phyloP scores from a whole-genome alignment of 257 asterid species.

The Salvia hispanica region DNA sequence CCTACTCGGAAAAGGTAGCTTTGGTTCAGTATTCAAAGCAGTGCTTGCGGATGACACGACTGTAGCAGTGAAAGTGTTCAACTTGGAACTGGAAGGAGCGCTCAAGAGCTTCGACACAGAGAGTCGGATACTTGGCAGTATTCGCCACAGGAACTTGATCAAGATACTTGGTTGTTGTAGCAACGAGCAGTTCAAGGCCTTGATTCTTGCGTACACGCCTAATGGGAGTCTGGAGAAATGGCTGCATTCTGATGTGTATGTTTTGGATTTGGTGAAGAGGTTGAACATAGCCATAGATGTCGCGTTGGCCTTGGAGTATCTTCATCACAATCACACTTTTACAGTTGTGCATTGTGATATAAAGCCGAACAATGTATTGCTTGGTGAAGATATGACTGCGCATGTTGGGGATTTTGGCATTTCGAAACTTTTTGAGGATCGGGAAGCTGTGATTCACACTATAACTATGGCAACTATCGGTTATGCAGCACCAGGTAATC shows the following conservation, averaged over 20 bases:
- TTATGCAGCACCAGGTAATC: conserved; percentile 29
- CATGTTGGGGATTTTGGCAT: conserved; percentile 24
- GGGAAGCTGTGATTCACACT: conserved; percentile 5
- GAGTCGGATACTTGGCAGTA: background rate
- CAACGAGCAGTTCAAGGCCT: conserved; percentile 13
- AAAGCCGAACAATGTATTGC: too few species aligned
- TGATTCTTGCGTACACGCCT: conserved; percentile 24
- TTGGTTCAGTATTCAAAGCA: too few species aligned
- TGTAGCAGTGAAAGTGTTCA: conserved; percentile 31
- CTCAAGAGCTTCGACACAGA: conserved; percentile 7
- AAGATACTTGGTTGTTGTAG: conserved; percentile 21
- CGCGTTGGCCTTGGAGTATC: conserved; percentile 29
- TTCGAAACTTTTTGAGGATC: background rate
- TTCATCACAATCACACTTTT: conserved; percentile 15
- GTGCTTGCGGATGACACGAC: background rate
- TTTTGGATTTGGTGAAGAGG: background rate
- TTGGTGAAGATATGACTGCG: background rate
- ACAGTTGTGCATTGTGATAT: too few species aligned
- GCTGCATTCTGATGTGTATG: background rate
- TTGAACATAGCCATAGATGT: conserved; percentile 20
- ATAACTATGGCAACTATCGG: background rate
- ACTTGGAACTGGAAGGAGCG: background rate
- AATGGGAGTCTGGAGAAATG: conserved; percentile 22
- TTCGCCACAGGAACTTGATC: conserved; percentile 26
- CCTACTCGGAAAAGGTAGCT: too few species aligned